Percentiles rank a stretch among this genome's conserved stretches.
Evolutionary conservation across 2,329 filamentous ascomycete species (phyloP).

Genomic region (Simplicillium sp.): DNA sequence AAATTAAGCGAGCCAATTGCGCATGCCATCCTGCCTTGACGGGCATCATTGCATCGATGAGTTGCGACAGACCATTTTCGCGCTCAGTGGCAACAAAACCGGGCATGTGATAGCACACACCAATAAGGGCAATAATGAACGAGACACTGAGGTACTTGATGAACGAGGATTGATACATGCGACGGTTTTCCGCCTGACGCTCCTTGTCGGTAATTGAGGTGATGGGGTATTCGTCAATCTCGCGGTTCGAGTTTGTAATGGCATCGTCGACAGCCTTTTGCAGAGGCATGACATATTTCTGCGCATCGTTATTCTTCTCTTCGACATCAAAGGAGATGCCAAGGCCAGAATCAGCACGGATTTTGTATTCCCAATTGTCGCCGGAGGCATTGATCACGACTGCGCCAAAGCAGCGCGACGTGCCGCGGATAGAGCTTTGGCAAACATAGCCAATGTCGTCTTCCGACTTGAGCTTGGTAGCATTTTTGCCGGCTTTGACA

Average conservation of each 20-base stretch:
- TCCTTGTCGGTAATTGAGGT: conserved; percentile 30
- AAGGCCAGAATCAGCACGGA: conserved; percentile 53
- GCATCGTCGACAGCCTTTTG: conserved; percentile 59
- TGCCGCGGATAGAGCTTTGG: conserved; percentile 48
- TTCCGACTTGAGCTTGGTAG: conserved; percentile 12
- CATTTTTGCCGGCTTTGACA: conserved; percentile 14
- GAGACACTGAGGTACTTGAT: conserved; percentile 57
- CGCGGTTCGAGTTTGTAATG: conserved; percentile 28
- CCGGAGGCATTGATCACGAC: conserved; percentile 59
- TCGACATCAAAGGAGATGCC: conserved; percentile 46
- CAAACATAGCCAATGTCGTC: conserved; percentile 36
- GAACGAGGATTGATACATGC: conserved; percentile 53
- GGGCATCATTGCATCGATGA: conserved; percentile 70
- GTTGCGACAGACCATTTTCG: conserved; percentile 60
- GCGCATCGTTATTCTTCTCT: conserved; percentile 47
- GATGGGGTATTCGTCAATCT: conserved; percentile 20
- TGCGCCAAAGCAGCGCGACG: conserved; percentile 63
- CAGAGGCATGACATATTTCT: conserved; percentile 59
- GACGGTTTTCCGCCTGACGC: conserved; percentile 44
- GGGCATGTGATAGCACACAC: conserved; percentile 62
- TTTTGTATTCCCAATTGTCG: conserved; percentile 60
- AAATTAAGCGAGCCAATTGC: conserved; percentile 30
- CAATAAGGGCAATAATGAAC: conserved; percentile 60
- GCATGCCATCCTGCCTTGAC: conserved; percentile 40
- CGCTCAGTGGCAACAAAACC: conserved; percentile 62